Evolutionary conservation across 768 basidiomycete genomes (phyloP), one percentile per base, ranked within the genome.

Genomic region (Leccinum subtestaceum): DNA sequence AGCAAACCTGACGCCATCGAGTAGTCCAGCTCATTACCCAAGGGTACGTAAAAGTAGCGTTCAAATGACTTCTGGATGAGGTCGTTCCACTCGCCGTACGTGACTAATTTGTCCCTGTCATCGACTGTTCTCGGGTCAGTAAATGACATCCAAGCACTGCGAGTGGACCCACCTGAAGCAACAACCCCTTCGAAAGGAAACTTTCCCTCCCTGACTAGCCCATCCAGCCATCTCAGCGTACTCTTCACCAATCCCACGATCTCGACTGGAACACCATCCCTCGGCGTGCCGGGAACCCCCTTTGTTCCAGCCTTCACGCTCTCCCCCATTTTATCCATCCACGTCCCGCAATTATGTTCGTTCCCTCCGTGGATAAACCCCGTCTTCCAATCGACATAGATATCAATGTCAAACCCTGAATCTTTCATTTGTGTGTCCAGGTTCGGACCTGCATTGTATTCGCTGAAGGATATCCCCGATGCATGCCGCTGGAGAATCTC

Each of bases 241-340:
- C 94, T 96, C 80, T 95, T 95, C 63, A 95, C 72, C 55, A 99
- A 74, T 7, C 97, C 97, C 2, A 88, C 94, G 63, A 98, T 98
- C 75, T 99, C 97, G 40, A 99, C 80, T 0, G 97, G 95, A 0
- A 96, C 91, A 9, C 97, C 97, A 69, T 98, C 95, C 63, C 97
- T 81, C 1, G 97, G 95, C 0, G 95, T 96, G 10, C 93, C 97
- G n/a, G 97, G 97, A 31, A 89, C 74, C 29, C 97, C 97, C 74
- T 95, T 97, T 55, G 89, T 98, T 1, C 94, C 93, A 4, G 97
- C 96, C 65, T 86, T 91, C 59, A 78, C 79, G 2, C 91, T 94
- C 70, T 96, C 94, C 47, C 97, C 97, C 93, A 95, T 95, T 81
- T 96, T 96, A 77, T 96, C 94, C 94, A 94, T 94, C 94, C 94